These are phyloP conservation scores for Clonostachys byssicola DNA, from an alignment of 2,329 filamentous ascomycete species.

Conservation along the genomic window DNA sequence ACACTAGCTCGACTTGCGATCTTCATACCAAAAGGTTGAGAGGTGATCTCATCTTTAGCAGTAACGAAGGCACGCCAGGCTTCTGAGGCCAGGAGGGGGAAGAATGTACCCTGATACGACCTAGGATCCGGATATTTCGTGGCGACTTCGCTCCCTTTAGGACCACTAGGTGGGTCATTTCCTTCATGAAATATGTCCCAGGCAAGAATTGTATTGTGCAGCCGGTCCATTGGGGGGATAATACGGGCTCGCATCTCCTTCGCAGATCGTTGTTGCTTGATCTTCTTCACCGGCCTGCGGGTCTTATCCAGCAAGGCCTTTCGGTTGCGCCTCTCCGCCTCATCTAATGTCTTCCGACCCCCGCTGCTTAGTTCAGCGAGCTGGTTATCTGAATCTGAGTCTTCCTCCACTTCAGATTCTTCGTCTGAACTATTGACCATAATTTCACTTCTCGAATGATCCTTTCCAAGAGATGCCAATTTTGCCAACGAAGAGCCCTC, in stretches of 20 bases:
- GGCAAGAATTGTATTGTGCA: slow-evolving; percentile 82
- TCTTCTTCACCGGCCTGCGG: slow-evolving; percentile 77
- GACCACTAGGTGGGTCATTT: slow-evolving; percentile 76
- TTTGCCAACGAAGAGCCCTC: slow-evolving; percentile 76
- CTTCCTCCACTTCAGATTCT: slow-evolving; percentile 63
- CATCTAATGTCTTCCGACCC: slow-evolving; percentile 42
- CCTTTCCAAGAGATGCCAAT: slow-evolving; percentile 71
- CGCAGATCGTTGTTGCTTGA: slow-evolving; percentile 72
- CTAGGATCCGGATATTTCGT: slow-evolving; percentile 71
- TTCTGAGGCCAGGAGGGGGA: slow-evolving; percentile 85
- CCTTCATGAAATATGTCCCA: slow-evolving; percentile 95
- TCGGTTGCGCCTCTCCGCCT: slow-evolving; percentile 38
- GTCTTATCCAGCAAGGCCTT: slow-evolving; percentile 49
- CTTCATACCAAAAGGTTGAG: slow-evolving; percentile 81
- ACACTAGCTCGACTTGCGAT: slow-evolving; percentile 84
- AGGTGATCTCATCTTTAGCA: slow-evolving; percentile 78
- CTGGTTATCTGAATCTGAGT: slow-evolving; percentile 27
- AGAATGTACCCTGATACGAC: slow-evolving; percentile 85
- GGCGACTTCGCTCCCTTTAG: slow-evolving; percentile 71
- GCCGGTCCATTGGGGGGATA: slow-evolving; percentile 77
- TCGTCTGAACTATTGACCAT: slow-evolving; percentile 86
- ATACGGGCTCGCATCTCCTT: slow-evolving; percentile 94
- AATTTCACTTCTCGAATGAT: slow-evolving; percentile 78
- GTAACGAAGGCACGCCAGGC: slow-evolving; percentile 94
- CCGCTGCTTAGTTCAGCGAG: slow-evolving; percentile 42